Evolutionary conservation across 768 basidiomycete genomes (phyloP), one percentile per base, ranked within the genome.

Genomic region (Russula ochroleuca): DNA sequence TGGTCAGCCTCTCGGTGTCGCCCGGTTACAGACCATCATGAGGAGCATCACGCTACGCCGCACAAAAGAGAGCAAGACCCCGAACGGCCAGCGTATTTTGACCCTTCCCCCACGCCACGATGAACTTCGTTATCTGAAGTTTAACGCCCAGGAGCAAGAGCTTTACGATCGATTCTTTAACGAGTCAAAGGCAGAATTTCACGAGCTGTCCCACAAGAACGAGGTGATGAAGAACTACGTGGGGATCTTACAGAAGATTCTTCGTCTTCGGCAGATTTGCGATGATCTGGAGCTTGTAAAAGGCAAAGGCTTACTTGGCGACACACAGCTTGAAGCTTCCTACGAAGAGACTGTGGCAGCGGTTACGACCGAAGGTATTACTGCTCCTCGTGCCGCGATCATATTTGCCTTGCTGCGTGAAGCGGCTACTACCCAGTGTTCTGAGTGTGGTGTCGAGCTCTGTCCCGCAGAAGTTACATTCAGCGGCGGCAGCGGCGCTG

Each of bases 201-300:
- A 85, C 65, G 86, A 92, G 71, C 79, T 98, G 67, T 85, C 89
- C 35, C 80, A 86, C 74, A 92, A 89, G 75, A 93, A 95, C 70
- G 90, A 94, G 73, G 88, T 97, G 58, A 92, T 95, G 88, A 97
- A 97, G 83, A 98, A 97, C 72, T 97, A 96, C 72, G 97, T 97
- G 68, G 93, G 94, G 59, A 96, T 99, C 70, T 75, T 99, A 68
- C 96, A 98, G 75, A 94, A 95, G 79, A 92, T 98, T 62, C 79
- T 99, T 57, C 91, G 95, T 25, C 81, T 99, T 51, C 90, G 97
- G 59, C 96, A 98, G 78, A 98, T 98, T 54, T 99, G 97, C 75
- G 94, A 98, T 72, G 96, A 99, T 75, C 92, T 83, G 69, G 92
- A 93, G 70, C 81, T 98, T 40, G 89, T 98, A 5, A 82, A 88